These are phyloP conservation scores for Hydrangea macrophylla DNA, from an alignment of 148 eudicot genomes.

Conservation along the genomic window DNA sequence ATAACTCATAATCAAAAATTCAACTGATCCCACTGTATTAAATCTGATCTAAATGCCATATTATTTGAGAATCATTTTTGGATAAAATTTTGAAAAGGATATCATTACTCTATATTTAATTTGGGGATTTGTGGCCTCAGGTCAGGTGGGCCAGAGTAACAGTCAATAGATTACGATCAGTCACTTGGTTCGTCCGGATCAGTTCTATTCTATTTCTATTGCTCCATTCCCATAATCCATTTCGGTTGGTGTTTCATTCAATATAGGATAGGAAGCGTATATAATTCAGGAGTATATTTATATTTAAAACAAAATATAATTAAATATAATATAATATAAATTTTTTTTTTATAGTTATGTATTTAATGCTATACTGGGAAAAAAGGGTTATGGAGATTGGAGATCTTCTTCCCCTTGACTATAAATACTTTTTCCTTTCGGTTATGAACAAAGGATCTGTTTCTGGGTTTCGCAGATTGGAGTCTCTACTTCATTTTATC, in stretches of 20 bases:
- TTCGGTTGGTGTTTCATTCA: slow-evolving; percentile 2
- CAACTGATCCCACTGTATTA: no score
- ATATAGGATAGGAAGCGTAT: not conserved
- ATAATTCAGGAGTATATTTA: not conserved
- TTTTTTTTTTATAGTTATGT: not conserved
- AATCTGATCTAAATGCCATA: no score
- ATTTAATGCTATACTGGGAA: slow-evolving; percentile 10
- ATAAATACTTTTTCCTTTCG: slow-evolving; percentile 15
- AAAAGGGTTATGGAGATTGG: slow-evolving; percentile 3
- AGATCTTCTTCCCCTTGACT: not conserved
- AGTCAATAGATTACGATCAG: slow-evolving; percentile 11
- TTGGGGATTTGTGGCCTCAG: not conserved
- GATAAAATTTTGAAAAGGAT: no score
- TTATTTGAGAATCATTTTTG: no score
- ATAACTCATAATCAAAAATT: no score
- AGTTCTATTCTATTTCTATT: not conserved
- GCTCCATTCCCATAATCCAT: slow-evolving; percentile 18
- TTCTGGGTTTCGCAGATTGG: slow-evolving; percentile 19
- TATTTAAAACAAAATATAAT: not conserved
- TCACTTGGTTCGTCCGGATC: not conserved
- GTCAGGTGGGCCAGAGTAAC: slow-evolving; percentile 1
- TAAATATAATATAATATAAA: not conserved
- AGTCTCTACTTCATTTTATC: slow-evolving; percentile 3
- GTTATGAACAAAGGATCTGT: not conserved
- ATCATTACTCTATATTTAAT: not conserved